Evolutionary conservation across 2,329 filamentous ascomycete genomes (phyloP).

Genomic region (Aspergillus persii): DNA sequence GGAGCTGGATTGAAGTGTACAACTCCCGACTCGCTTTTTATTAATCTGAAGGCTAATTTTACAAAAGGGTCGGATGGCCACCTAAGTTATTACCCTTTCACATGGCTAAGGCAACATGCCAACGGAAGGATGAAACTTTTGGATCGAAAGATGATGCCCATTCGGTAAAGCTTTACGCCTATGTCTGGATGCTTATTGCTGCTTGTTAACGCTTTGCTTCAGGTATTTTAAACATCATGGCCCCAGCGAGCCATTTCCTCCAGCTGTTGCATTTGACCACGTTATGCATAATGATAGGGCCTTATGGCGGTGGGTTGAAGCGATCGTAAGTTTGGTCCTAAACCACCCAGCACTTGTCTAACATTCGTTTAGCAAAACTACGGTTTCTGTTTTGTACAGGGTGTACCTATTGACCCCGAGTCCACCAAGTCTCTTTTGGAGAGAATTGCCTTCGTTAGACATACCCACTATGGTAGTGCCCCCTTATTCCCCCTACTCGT

Average conservation of each 20-base stretch:
- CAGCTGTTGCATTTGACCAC: constrained; percentile 58
- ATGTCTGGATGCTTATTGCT: not conserved
- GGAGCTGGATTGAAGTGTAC: constrained; percentile 54
- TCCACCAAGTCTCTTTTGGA: constrained; percentile 73
- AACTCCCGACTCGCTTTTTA: constrained; percentile 15
- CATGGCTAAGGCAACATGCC: constrained; percentile 56
- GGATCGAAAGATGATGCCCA: not conserved
- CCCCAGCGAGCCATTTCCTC: constrained; percentile 47
- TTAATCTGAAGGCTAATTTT: constrained; percentile 12
- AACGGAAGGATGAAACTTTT: constrained; percentile 6
- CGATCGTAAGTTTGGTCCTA: constrained; percentile 48
- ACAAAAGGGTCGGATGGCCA: constrained; percentile 66
- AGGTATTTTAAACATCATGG: constrained; percentile 42
- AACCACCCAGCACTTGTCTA: constrained; percentile 5
- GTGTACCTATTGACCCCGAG: constrained; percentile 66
- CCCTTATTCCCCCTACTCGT: not conserved
- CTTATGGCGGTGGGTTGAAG: constrained; percentile 61
- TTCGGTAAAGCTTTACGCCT: not conserved
- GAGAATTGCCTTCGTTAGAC: constrained; percentile 79
- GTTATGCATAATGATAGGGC: constrained; percentile 59
- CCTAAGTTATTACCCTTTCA: constrained; percentile 63
- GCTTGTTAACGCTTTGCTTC: not conserved
- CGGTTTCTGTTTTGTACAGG: constrained; percentile 76
- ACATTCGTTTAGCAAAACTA: constrained; percentile 53
- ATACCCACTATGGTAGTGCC: constrained; percentile 83